A percentile compares a stretch with the other conserved stretches of the same genome.
Evolutionary conservation across 2,329 filamentous ascomycete genomes (phyloP).

Genomic region (Aspergillus vadensis): DNA sequence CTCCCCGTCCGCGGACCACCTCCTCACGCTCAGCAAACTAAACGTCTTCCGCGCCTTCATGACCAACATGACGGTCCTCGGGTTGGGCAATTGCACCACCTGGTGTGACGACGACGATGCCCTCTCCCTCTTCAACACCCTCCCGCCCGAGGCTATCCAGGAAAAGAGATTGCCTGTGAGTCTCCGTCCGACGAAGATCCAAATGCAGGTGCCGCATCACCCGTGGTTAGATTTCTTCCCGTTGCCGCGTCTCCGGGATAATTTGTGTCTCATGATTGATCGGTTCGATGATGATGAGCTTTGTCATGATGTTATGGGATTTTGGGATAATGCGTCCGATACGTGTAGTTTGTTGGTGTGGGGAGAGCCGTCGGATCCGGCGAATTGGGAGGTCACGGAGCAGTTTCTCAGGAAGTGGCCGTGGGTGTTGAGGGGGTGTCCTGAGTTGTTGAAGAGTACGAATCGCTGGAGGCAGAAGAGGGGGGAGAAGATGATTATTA

Average conservation of each 20-base stretch:
- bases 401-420: conserved; percentile 52
- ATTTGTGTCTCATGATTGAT: conserved; percentile 37
- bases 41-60: conserved; percentile 41
- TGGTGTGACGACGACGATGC: conserved; percentile 34
- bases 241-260: conserved; percentile 43
- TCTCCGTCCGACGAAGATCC: conserved; percentile 44
- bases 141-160: conserved; percentile 8
- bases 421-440: conserved; percentile 33
- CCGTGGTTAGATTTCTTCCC: conserved; percentile 42
- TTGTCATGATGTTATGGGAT: conserved; percentile 44
- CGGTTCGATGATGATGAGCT: conserved; percentile 38
- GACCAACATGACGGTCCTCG: conserved; percentile 31
- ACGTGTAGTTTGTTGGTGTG: conserved; percentile 49
- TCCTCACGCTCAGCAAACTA: conserved; percentile 37
- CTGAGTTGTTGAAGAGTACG: conserved; percentile 29
- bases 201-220: conserved; percentile 43
- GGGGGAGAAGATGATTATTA: conserved; percentile 14
- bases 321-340: conserved; percentile 26
- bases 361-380: conserved; percentile 50
- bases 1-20: conserved; percentile 33
- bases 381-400: conserved; percentile 53
- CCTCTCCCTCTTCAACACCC: conserved; percentile 29
- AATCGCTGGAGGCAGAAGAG: conserved; percentile 29
- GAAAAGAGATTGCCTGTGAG: conserved; percentile 24
- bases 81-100: conserved; percentile 19